These are phyloP conservation scores for Solanum tacnaense DNA, from an alignment of 257 asterid species.

Conservation along the genomic window DNA sequence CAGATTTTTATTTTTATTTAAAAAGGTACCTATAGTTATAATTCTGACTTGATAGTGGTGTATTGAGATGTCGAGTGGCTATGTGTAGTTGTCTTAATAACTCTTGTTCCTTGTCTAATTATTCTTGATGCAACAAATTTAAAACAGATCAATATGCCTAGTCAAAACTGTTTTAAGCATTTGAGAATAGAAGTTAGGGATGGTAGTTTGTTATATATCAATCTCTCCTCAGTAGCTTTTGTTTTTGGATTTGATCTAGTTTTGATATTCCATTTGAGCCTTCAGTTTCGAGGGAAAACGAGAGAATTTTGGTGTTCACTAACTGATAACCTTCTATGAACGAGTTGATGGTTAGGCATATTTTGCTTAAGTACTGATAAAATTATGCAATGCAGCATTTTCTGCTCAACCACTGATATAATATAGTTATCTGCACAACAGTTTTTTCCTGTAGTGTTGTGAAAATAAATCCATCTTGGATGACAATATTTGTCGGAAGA, in stretches of 20 bases:
- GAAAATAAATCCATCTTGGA: neutral
- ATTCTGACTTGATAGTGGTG: neutral
- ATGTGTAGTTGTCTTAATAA: neutral
- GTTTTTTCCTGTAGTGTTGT: neutral
- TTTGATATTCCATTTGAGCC: neutral
- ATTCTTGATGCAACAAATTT: neutral
- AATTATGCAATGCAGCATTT: neutral
- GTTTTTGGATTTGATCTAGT: constrained; percentile 1
- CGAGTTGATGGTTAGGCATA: neutral
- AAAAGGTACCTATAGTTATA: neutral
- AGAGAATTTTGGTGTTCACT: neutral
- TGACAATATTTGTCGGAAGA: neutral
- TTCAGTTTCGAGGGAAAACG: neutral
- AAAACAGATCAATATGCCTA: neutral
- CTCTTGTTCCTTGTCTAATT: neutral
- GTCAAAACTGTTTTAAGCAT: neutral
- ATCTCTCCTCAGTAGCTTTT: neutral
- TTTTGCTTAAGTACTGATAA: neutral
- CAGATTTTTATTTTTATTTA: neutral
- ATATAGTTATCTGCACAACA: neutral
- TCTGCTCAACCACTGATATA: neutral
- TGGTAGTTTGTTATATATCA: neutral
- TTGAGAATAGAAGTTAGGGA: neutral
- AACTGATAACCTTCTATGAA: neutral
- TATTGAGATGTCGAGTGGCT: neutral